Evolutionary conservation across 2,329 filamentous ascomycete species (phyloP), one percentile per base, ranked within the genome.

Genomic region (Cryphonectria japonica): DNA sequence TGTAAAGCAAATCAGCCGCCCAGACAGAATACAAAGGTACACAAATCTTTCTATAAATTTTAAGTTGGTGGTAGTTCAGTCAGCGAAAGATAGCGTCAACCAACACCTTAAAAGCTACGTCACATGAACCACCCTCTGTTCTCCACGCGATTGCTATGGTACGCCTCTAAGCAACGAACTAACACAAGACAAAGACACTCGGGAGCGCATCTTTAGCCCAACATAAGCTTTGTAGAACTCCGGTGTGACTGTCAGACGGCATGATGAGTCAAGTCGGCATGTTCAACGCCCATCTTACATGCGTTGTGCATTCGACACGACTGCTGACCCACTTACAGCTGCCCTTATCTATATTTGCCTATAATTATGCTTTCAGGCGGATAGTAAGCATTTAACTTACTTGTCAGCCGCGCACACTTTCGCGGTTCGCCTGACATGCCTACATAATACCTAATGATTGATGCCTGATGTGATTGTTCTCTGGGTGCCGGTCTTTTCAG

Each of bases 101-200:
- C 46, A 50, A 50, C 7, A n/a, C 16, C 22, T 11, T n/a, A 50
- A 0, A 7, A 50, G 46, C 19, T 50, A 7, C 8, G n/a, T n/a
- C 46, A 19, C 16, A n/a, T n/a, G 6, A 6, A n/a, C 46, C 46
- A n/a, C 46, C 22, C 54, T 59, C 19, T 59, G 26, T 34, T 16
- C 7, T 19, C 14, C 6, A 34, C 34, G 3, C 29, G 54, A 32
- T 16, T 59, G 1, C 26, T 26, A 26, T 26, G 26, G 26, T 26
- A 26, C 54, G 26, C 34, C 54, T 59, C 26, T 34, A 59, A 13
- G 41, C 73, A 68, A 34, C 39, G 32, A 39, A 8, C 32, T 32
- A 39, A 34, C 32, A 61, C 29, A 61, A 16, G 14, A 39, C 16
- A 39, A 32, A 61, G 32, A 22, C 19, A 6, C 16, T 7, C 16